Conservation (phyloP, 1,284 basidiomycete genomes). For the Tylopilus sp. region DNA sequence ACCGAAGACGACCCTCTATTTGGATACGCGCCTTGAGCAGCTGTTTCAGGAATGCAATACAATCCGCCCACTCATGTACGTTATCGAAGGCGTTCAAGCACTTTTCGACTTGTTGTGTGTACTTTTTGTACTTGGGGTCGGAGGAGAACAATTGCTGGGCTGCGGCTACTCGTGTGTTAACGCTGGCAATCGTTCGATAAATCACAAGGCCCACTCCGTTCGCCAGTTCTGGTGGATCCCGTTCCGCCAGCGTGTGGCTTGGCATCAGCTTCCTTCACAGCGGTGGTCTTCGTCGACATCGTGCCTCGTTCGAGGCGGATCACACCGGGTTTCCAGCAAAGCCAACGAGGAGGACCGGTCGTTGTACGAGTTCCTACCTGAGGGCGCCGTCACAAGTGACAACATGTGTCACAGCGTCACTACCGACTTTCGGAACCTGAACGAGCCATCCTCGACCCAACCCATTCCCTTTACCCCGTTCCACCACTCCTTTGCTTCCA, state of each 20-base stretch:
- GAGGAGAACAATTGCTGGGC: conserved; percentile 53
- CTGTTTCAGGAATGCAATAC: conserved; percentile 95
- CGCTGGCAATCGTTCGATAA: conserved; percentile 1
- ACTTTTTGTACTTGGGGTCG: conserved; percentile 97
- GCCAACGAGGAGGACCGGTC: conserved; percentile 5
- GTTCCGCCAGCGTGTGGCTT: conserved; percentile 12
- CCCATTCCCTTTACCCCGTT: conserved; percentile 33
- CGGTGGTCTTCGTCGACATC: conserved; percentile 21
- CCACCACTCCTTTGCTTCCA: conserved; percentile 36
- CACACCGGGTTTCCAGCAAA: conserved; percentile 12
- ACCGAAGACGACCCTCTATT: background rate
- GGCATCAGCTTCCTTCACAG: conserved; percentile 20
- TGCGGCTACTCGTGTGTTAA: conserved; percentile 33
- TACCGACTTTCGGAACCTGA: conserved; percentile 11
- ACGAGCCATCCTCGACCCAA: conserved; percentile 15
- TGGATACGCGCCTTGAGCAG: conserved; percentile 69
- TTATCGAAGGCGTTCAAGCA: conserved; percentile 92
- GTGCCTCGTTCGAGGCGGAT: conserved; percentile 18
- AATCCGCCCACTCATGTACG: conserved; percentile 99
- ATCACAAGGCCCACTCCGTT: conserved; percentile 44
- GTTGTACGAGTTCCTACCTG: background rate
- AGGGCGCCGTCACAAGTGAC: conserved; percentile 23
- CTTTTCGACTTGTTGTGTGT: conserved; percentile 86
- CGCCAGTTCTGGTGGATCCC: conserved; percentile 36
- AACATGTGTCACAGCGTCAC: conserved; percentile 4